These are phyloP conservation scores for Lumnitzera racemosa DNA, from an alignment of 345 rosid genomes.

Conservation along the genomic window DNA sequence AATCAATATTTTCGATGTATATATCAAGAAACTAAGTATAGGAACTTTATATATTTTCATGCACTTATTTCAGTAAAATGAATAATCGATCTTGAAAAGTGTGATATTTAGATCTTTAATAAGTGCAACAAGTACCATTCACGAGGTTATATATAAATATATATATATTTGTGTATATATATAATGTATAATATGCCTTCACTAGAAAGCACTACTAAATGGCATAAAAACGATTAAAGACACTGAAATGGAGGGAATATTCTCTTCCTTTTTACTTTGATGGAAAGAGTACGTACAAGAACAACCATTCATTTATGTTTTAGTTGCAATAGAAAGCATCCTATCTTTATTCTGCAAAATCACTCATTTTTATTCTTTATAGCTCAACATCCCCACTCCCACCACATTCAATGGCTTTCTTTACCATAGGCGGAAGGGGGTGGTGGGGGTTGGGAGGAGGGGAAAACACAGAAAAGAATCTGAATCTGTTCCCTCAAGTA, in stretches of 20 bases:
- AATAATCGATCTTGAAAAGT: too few relatives aligned
- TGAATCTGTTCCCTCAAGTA: slow-evolving; percentile 16
- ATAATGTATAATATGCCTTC: too few relatives aligned
- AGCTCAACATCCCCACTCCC: background rate
- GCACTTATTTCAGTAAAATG: too few relatives aligned
- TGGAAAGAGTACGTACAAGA: background rate
- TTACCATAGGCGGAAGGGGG: background rate
- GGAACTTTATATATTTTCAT: too few relatives aligned
- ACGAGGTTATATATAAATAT: too few relatives aligned
- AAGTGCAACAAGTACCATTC: too few relatives aligned
- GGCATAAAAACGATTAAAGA: slow-evolving; percentile 1
- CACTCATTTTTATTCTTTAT: slow-evolving; percentile 10
- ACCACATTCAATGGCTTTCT: background rate
- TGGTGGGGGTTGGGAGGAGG: too few relatives aligned
- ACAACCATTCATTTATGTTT: background rate
- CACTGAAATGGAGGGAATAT: slow-evolving; percentile 3
- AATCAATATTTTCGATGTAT: too few relatives aligned
- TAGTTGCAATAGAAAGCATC: background rate
- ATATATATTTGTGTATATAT: too few relatives aligned
- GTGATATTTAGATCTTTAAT: too few relatives aligned
- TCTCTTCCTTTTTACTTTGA: background rate
- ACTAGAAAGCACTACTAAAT: background rate
- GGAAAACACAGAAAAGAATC: slow-evolving; percentile 2
- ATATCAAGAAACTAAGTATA: too few relatives aligned
- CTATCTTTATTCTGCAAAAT: slow-evolving; percentile 24